Evolutionary conservation across 768 basidiomycete genomes (phyloP), one percentile per base, ranked within the genome.

Genomic region (Suillus tomentosus): DNA sequence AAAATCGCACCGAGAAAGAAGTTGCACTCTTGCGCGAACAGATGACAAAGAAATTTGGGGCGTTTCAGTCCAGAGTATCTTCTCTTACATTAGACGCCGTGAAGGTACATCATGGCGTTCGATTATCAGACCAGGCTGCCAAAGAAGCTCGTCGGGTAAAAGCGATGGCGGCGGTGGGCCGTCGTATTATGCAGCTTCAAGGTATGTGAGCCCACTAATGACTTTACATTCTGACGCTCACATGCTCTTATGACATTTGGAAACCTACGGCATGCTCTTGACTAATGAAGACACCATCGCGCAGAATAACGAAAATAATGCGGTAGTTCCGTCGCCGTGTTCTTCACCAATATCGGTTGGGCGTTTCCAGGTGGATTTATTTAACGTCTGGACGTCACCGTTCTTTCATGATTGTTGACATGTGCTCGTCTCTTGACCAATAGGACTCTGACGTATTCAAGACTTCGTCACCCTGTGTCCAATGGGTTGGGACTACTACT

Each of bases 1-100:
- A 54, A 13, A 54, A 54, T 19, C 53, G 53, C 6, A 36, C 19
- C 31, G 53, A 54, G 53, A 54, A 54, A 54, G 53, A 34, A 13
- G 34, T 54, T n/a, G 34, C 34, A 54, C 53, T 54, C 53, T 54
- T 54, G 36, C 53, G 53, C 34, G 53, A 54, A 54, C 53, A 54
- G 34, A 54, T 36, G 36, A 13, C 34, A 36, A 54, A 11, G 19
- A 54, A 54, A n/a, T 54, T 54, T 36, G 53, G 36, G 19, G 34
- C 5, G 19, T 54, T 54, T 37, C 53, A 54, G 31, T 54, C 34
- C 34, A 34, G 53, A 54, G 53, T 54, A 7, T 54, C 53, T n/a
- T 54, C 53, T 54, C 53, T 54, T 54, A 36, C 53, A 2, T n/a
- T 54, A 31, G 53, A 54, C 11, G 34, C 53, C 11, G 11, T 37